Evolutionary conservation across 192 early-diverging fungal species (phyloP).

Genomic region (Spinellus fusiger): DNA sequence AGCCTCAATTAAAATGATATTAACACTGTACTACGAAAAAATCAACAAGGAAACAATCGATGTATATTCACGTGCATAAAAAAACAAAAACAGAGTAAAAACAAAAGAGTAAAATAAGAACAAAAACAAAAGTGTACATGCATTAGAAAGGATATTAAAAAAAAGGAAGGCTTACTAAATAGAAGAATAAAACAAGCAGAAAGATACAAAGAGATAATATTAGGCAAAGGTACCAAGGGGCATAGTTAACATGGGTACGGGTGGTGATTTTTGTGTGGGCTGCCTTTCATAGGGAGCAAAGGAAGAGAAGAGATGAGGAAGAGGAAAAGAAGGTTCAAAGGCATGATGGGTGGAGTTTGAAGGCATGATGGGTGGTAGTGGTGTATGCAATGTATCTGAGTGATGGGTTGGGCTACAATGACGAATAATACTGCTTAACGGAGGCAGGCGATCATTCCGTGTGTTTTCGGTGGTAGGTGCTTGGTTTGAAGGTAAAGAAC

Average conservation of each 20-base stretch:
- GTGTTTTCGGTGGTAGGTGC: background rate
- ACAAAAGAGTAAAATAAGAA: background rate
- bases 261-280: too few species aligned
- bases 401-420: background rate
- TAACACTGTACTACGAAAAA: too few species aligned
- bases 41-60: background rate
- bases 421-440: constrained; percentile 14
- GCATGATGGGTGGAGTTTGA: background rate
- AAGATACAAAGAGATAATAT: background rate
- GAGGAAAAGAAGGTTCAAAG: background rate
- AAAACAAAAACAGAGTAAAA: background rate
- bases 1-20: too few species aligned
- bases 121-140: background rate
- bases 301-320: background rate
- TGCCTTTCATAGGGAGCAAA: too few species aligned
- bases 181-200: background rate
- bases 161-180: background rate
- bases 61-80: background rate
- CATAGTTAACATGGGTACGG: too few species aligned
- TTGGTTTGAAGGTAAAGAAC: background rate
- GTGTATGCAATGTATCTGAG: background rate
- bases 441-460: constrained; percentile 14
- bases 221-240: too few species aligned
- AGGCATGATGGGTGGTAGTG: background rate
- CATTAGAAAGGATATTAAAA: background rate